Evolutionary conservation across 805 yeast genomes (phyloP), one percentile per base, ranked within the genome.

Genomic region (Diddensiella santjacobensis): DNA sequence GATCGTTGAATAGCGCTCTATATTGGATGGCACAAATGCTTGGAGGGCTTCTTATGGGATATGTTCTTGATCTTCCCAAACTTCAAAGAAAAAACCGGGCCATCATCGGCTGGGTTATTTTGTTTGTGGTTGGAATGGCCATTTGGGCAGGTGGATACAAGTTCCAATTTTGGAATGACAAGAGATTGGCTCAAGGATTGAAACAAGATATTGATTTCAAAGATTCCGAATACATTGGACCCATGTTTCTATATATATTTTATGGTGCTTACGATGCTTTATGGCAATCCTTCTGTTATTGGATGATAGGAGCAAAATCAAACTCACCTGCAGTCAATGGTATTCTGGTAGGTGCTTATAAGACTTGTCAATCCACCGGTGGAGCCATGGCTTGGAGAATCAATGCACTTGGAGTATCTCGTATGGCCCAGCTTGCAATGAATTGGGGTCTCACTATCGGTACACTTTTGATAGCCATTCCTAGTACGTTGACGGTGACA

Each of bases 11-110:
- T 66, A 74, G 81, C 13, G 70, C 79, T 36, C 70, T 80, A 42
- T 80, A 79, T 66, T 80, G 84, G 84, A 61, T 74, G 44, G 68
- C 78, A 39, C 84, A 80, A 64, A 78, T 80, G 78, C 42, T 75
- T 49, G 84, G 84, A 30, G 78, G 84, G 23, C 62, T 71, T 19
- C 20, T 70, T 20, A 66, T 79, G 49, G 83, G 84, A 38, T 18
- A 58, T 44, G 37, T 78, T 35, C 66, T 79, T 54, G 84, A 80
- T 63, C 61, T 68, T 61, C 59, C 59, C 47, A 51, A 53, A 6
- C 65, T 71, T 48, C 57, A 61, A 22, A 69, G 84, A 56, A 64
- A 71, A 11, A 56, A 58, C 2, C 67, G 84, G 50, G 80, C 78
- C 36, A 61, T 63, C 22, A 63, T 70, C 39, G 79, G 79, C n/a